phyloP scores from a whole-genome alignment of 2,329 filamentous ascomycete species.

The Geoglossum cookeanum region DNA sequence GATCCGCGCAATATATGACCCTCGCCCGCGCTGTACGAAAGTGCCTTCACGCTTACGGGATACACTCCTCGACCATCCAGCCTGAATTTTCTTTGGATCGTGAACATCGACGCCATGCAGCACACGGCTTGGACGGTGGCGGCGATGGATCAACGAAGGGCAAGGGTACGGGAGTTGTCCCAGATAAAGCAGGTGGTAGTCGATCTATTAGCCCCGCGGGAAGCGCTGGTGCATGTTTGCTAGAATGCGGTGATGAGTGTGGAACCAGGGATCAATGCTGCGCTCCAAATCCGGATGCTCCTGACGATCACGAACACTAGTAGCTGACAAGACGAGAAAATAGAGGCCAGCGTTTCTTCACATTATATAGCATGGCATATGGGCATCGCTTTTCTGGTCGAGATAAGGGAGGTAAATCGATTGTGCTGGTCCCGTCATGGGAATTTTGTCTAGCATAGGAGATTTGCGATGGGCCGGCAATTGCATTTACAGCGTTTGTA shows the following conservation, averaged over 20 bases:
- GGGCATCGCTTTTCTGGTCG: not conserved
- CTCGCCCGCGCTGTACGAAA: conserved; percentile 64
- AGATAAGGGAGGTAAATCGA: not conserved
- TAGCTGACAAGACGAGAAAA: not conserved
- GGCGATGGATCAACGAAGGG: conserved; percentile 11
- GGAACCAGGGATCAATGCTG: conserved; percentile 25
- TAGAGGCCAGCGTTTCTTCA: not conserved
- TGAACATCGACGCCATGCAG: conserved; percentile 18
- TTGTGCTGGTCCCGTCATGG: not conserved
- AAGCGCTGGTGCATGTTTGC: conserved; percentile 20
- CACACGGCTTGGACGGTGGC: conserved; percentile 16
- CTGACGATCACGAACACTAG: not conserved
- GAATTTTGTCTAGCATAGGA: not conserved
- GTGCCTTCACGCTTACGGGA: conserved; percentile 87
- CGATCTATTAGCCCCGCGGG: conserved; percentile 18
- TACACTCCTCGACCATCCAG: conserved; percentile 94
- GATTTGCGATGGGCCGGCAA: not conserved
- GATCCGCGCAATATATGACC: conserved; percentile 68
- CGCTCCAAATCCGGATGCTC: conserved; percentile 8
- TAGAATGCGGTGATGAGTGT: conserved; percentile 26
- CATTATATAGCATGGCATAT: not conserved
- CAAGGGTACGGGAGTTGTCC: conserved; percentile 11
- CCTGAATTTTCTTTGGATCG: conserved; percentile 50
- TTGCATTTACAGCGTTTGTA: not conserved
- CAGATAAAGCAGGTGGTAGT: conserved; percentile 11